These are phyloP conservation scores for Passalora sequoiae DNA, from an alignment of 2,329 filamentous ascomycete genomes.

Conservation along the genomic window DNA sequence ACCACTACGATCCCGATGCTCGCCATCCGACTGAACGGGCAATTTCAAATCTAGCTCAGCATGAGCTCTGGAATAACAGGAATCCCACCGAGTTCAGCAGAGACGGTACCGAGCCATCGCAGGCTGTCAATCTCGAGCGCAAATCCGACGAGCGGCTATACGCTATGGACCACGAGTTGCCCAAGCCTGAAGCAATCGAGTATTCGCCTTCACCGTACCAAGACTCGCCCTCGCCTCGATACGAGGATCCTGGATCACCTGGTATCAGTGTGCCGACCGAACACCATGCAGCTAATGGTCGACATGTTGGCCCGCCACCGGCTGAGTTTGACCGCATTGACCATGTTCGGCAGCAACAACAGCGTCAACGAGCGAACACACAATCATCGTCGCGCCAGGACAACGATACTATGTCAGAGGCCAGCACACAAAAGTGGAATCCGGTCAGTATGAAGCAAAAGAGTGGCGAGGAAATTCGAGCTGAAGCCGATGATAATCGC, in stretches of 20 bases:
- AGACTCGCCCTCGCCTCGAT: background rate
- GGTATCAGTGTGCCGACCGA: background rate
- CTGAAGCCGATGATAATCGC: background rate
- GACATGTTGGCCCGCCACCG: background rate
- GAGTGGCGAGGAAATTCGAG: background rate
- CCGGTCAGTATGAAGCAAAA: constrained; percentile 1
- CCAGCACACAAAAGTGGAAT: constrained; percentile 3
- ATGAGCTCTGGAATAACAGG: background rate
- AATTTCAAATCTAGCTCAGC: background rate
- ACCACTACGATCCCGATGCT: background rate
- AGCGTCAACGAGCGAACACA: background rate
- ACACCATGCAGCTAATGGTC: background rate
- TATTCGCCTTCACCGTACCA: background rate
- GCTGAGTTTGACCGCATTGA: constrained; percentile 1
- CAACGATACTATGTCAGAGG: background rate
- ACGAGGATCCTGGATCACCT: constrained; percentile 2
- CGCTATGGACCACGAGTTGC: background rate
- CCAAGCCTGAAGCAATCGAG: background rate
- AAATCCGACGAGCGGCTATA: constrained; percentile 1
- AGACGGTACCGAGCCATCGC: background rate
- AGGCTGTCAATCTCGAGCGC: background rate
- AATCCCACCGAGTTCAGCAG: constrained; percentile 1
- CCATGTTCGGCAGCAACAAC: background rate
- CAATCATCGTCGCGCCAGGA: background rate
- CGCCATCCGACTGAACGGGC: background rate